Evolutionary conservation across 169 alveolate genomes (phyloP).

Genomic region (Amoebophrya sp.): DNA sequence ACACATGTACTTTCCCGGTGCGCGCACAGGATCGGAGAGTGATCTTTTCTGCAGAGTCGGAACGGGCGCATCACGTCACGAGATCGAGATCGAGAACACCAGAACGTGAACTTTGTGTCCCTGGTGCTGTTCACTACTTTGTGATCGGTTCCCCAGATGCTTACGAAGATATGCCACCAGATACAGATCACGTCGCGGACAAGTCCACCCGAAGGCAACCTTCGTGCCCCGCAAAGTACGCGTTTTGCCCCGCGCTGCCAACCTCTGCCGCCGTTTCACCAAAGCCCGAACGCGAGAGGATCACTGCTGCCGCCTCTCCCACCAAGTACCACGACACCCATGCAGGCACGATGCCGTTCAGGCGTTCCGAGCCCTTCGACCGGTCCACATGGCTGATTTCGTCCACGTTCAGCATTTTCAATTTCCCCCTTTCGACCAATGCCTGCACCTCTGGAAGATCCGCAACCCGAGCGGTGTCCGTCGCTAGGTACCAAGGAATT

Average conservation of each 20-base stretch:
- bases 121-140: no score
- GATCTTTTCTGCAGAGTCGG: no score
- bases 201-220: background rate
- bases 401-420: background rate
- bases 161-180: no score
- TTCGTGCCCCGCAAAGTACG: background rate
- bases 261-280: conserved; percentile 15
- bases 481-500: background rate
- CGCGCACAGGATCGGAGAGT: no score
- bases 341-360: background rate
- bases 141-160: no score
- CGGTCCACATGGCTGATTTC: conserved; percentile 2
- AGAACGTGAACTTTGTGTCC: no score
- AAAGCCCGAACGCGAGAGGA: background rate
- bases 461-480: background rate
- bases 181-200: background rate
- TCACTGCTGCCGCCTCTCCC: background rate
- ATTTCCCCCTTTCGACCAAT: background rate
- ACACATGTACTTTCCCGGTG: no score
- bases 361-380: background rate
- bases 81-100: no score
- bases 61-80: no score
- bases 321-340: background rate
- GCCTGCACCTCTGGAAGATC: background rate
- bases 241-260: background rate